Conservation (phyloP, 345 rosid genomes). For the Sisymbrium altissimum region DNA sequence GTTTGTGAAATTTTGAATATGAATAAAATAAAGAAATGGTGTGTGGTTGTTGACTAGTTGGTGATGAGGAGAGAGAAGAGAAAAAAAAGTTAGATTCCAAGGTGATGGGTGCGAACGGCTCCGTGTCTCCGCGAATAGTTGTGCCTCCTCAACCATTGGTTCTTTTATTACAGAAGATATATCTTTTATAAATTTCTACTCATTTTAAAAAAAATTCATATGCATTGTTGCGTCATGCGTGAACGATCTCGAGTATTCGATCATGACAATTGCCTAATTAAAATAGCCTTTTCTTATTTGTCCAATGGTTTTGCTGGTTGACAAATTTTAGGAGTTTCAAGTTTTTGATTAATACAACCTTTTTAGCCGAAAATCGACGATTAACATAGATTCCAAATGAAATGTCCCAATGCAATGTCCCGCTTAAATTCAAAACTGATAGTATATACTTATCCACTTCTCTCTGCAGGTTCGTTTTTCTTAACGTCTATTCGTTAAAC, state of each 20-base stretch:
- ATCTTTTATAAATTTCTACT: neutral
- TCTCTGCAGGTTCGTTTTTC: neutral
- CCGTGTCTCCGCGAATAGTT: constrained; percentile 59
- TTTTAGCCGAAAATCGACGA: neutral
- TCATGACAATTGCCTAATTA: neutral
- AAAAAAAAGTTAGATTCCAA: constrained; percentile 38
- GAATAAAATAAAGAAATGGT: neutral
- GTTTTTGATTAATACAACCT: neutral
- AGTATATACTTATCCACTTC: neutral
- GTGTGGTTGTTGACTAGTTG: constrained; percentile 36
- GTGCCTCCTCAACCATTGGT: constrained; percentile 45
- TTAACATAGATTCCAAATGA: neutral
- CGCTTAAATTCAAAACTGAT: neutral
- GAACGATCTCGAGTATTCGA: constrained; percentile 27
- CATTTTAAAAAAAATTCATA: neutral
- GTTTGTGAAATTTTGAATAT: neutral
- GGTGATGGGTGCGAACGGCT: constrained; percentile 51
- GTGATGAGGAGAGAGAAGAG: constrained; percentile 23
- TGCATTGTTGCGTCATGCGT: constrained; percentile 24
- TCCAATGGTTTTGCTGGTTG: neutral
- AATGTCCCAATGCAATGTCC: neutral
- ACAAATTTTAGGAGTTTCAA: neutral
- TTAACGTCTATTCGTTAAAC: neutral
- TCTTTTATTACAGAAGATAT: constrained; percentile 1
- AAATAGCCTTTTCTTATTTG: neutral